Conservation (phyloP, 1,139 yeast species). For the Ashbya aceris region DNA sequence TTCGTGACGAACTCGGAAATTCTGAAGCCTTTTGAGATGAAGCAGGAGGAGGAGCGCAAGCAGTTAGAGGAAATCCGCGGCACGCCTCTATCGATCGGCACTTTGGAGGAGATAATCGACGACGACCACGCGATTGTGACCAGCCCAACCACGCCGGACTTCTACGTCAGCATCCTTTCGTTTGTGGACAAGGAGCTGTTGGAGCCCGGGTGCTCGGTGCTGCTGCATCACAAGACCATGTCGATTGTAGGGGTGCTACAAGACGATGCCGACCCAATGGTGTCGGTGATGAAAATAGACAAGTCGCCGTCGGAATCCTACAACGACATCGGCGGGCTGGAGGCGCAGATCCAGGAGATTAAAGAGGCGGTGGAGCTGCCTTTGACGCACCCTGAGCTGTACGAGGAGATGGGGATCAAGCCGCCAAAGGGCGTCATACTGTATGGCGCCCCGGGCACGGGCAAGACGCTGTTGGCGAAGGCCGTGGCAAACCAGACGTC, state of each 20-base stretch:
- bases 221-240: conserved; percentile 90
- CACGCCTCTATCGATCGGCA: conserved; percentile 93
- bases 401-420: conserved; percentile 98
- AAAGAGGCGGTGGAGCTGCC: conserved; percentile 98
- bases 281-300: conserved; percentile 93
- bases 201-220: conserved; percentile 97
- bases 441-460: conserved; percentile 99
- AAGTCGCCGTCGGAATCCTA: conserved; percentile 96
- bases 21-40: conserved; percentile 91
- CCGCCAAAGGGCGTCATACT: conserved; percentile 98
- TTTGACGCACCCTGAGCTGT: conserved; percentile 91
- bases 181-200: conserved; percentile 93
- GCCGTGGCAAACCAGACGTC: conserved; percentile 98
- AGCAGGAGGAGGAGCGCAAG: conserved; percentile 91
- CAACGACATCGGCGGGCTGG: conserved; percentile 97
- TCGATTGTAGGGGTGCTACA: conserved; percentile 91
- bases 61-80: conserved; percentile 95
- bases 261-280: conserved; percentile 98
- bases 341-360: conserved; percentile 92
- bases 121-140: conserved; percentile 99
- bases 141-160: conserved; percentile 92
- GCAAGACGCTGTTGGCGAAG: conserved; percentile 91
- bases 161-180: conserved; percentile 91
- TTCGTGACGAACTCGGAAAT: conserved; percentile 93
- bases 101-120: conserved; percentile 91